Evolutionary conservation across 2,329 filamentous ascomycete genomes (phyloP).

Genomic region (Tolypocladium amazonense): DNA sequence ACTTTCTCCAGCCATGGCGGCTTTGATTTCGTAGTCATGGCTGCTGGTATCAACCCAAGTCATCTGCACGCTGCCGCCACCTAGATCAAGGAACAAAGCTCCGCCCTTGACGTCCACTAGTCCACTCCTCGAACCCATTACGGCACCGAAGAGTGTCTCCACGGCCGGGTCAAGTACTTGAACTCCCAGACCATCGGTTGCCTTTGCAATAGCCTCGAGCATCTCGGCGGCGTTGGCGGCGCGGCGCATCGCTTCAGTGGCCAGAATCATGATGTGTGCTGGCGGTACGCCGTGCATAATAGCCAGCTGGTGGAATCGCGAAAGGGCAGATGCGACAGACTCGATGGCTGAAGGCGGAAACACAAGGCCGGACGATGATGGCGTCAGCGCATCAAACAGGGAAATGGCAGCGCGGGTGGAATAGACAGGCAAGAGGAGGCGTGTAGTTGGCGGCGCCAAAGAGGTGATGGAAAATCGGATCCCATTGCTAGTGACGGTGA

Average conservation of each 20-base stretch:
- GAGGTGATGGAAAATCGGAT: slow-evolving; percentile 87
- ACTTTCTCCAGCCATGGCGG: slow-evolving; percentile 44
- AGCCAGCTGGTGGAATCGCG: slow-evolving; percentile 63
- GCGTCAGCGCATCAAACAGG: slow-evolving; percentile 70
- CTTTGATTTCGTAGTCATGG: slow-evolving; percentile 37
- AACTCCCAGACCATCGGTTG: slow-evolving; percentile 55
- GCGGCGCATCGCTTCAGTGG: slow-evolving; percentile 80
- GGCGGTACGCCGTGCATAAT: slow-evolving; percentile 55
- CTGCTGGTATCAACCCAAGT: slow-evolving; percentile 46
- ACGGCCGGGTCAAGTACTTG: slow-evolving; percentile 66
- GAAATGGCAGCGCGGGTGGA: slow-evolving; percentile 72
- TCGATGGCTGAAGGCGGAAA: slow-evolving; percentile 49
- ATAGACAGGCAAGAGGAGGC: slow-evolving; percentile 68
- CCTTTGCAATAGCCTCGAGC: slow-evolving; percentile 49
- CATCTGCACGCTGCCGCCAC: slow-evolving; percentile 61
- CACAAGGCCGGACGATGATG: slow-evolving; percentile 23
- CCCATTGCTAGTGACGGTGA: slow-evolving; percentile 55
- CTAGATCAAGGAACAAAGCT: slow-evolving; percentile 78
- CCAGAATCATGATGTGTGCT: slow-evolving; percentile 61
- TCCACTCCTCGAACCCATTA: slow-evolving; percentile 68
- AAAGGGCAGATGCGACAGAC: slow-evolving; percentile 55
- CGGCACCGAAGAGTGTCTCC: slow-evolving; percentile 71
- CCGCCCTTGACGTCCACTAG: slow-evolving; percentile 49
- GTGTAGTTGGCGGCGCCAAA: slow-evolving; percentile 57
- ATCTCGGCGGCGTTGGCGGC: slow-evolving; percentile 65